phyloP scores from a whole-genome alignment of 805 yeast species.

The Barnettozyma pratensis region DNA sequence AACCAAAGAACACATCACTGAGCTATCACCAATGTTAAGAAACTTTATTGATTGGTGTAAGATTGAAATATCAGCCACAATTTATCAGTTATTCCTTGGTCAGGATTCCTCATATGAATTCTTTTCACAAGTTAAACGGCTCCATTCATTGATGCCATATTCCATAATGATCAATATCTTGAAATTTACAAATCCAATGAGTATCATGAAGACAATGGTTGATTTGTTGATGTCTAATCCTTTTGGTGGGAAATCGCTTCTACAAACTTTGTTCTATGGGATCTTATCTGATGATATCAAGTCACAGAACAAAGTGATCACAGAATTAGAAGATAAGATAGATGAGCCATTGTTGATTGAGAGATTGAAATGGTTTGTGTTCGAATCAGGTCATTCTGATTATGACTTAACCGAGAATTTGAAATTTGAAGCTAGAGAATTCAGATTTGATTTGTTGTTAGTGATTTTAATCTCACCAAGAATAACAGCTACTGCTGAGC shows the following conservation, averaged over 20 bases:
- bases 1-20: slow-evolving; percentile 41
- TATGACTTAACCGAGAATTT: slow-evolving; percentile 27
- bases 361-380: slow-evolving; percentile 28
- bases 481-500: slow-evolving; percentile 5
- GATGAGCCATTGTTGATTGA: slow-evolving; percentile 21
- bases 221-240: slow-evolving; percentile 83
- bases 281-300: slow-evolving; percentile 70
- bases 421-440: slow-evolving; percentile 17
- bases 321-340: slow-evolving; percentile 38
- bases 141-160: slow-evolving; percentile 82
- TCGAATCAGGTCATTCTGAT: slow-evolving; percentile 25
- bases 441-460: slow-evolving; percentile 17
- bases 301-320: slow-evolving; percentile 51
- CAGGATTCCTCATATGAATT: slow-evolving; percentile 77
- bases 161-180: slow-evolving; percentile 68
- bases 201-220: slow-evolving; percentile 70
- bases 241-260: slow-evolving; percentile 57
- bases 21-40: slow-evolving; percentile 61
- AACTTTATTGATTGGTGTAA: slow-evolving; percentile 79
- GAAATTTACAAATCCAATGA: slow-evolving; percentile 81
- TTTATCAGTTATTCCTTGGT: slow-evolving; percentile 76
- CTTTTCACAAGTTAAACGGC: slow-evolving; percentile 59
- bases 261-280: slow-evolving; percentile 72
- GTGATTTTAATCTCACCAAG: slow-evolving; percentile 22
- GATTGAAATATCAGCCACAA: slow-evolving; percentile 76